Evolutionary conservation across 2,329 filamentous ascomycete species (phyloP).

Genomic region (Stylonectria norvegica): DNA sequence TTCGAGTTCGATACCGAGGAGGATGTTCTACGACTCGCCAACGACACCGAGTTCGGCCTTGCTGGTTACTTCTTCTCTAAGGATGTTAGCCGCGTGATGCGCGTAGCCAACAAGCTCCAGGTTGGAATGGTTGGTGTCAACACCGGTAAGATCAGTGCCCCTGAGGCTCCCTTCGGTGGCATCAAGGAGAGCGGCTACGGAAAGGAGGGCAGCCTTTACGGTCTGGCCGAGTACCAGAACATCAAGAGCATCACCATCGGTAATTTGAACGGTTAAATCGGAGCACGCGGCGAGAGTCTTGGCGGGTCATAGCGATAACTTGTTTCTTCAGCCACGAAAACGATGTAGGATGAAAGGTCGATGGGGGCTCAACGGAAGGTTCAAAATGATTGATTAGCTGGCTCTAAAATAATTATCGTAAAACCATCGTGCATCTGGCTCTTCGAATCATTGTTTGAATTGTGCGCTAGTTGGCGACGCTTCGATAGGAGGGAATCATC

Average conservation of each 20-base stretch:
- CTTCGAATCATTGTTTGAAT: too few species aligned
- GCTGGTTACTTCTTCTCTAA: conserved; percentile 34
- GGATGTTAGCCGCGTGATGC: conserved; percentile 35
- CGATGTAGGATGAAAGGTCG: neutral
- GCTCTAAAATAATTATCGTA: neutral
- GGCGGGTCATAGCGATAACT: neutral
- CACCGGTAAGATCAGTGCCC: conserved; percentile 33
- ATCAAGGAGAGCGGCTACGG: conserved; percentile 36
- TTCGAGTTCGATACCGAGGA: conserved; percentile 36
- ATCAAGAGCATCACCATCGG: conserved; percentile 43
- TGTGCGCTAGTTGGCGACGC: too few species aligned
- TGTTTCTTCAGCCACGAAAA: neutral
- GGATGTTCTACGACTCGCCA: conserved; percentile 37
- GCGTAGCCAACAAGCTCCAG: conserved; percentile 53
- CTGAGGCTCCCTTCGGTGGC: conserved; percentile 35
- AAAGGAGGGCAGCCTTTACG: conserved; percentile 43
- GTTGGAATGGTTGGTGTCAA: conserved; percentile 64
- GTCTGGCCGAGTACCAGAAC: conserved; percentile 44
- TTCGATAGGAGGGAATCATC: too few species aligned
- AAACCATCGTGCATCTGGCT: too few species aligned
- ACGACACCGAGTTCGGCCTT: conserved; percentile 39
- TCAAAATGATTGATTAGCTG: neutral
- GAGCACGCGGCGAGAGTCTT: neutral
- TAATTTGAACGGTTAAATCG: conserved; percentile 22
- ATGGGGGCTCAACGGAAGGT: neutral